phyloP scores from a whole-genome alignment of 108 stramenopile species.

The Nitzschia palea region DNA sequence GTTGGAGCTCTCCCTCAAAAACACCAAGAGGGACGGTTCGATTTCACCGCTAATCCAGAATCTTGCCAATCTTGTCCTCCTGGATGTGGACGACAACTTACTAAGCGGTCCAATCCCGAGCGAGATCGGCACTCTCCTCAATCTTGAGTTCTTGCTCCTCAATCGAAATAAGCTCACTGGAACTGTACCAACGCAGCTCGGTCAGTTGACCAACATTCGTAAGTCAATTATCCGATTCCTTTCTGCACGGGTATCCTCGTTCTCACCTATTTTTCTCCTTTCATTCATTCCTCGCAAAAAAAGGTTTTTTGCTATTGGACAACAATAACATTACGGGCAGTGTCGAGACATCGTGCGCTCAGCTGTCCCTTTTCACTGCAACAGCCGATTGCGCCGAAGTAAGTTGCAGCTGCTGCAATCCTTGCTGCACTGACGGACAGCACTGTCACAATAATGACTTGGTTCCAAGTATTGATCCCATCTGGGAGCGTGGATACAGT shows the following conservation, averaged over 20 bases:
- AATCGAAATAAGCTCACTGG: constrained; percentile 33
- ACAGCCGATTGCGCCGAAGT: constrained; percentile 27
- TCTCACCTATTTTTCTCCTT: not conserved
- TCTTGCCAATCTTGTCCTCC: constrained; percentile 16
- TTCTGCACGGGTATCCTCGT: not conserved
- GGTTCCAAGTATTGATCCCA: constrained; percentile 22
- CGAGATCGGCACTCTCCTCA: constrained; percentile 27
- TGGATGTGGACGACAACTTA: constrained; percentile 42
- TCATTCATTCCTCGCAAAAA: not conserved
- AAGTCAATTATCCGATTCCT: not conserved
- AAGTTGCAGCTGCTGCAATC: constrained; percentile 25
- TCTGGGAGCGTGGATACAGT: constrained; percentile 33
- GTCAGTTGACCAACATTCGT: constrained; percentile 23
- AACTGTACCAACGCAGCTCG: constrained; percentile 22
- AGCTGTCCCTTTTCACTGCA: constrained; percentile 4
- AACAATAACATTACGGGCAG: constrained; percentile 27
- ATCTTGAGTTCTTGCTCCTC: constrained; percentile 38
- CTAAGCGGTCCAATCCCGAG: constrained; percentile 30
- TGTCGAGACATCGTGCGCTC: constrained; percentile 1
- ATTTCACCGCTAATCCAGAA: constrained; percentile 34
- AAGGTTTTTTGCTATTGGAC: constrained; percentile 31
- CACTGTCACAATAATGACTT: constrained; percentile 18
- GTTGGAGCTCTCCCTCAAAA: constrained; percentile 44
- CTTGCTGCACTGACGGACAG: constrained; percentile 24
- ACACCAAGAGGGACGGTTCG: constrained; percentile 32